These are phyloP conservation scores for Fusarium chaquense DNA, from an alignment of 2,329 filamentous ascomycete genomes.

Conservation along the genomic window DNA sequence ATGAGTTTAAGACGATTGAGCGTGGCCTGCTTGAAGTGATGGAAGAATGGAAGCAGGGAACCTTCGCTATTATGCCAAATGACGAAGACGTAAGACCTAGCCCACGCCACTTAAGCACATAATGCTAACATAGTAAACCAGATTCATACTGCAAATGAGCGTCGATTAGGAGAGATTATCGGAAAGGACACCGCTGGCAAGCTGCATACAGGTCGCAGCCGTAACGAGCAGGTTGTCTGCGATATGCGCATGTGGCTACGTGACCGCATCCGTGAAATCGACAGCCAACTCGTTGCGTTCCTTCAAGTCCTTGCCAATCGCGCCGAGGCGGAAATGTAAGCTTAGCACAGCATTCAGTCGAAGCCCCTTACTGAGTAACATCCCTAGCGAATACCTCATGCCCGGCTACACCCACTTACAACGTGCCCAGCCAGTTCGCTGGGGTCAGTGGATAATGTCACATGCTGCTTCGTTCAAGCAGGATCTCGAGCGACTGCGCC, in stretches of 20 bases:
- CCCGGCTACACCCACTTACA: conserved; percentile 49
- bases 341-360: background rate
- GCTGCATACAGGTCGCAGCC: conserved; percentile 86
- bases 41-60: conserved; percentile 66
- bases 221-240: conserved; percentile 91
- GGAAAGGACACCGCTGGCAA: conserved; percentile 88
- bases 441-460: conserved; percentile 43
- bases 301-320: conserved; percentile 72
- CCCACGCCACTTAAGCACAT: conserved; percentile 9
- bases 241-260: conserved; percentile 93
- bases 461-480: conserved; percentile 41
- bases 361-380: conserved; percentile 39
- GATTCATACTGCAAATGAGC: conserved; percentile 77
- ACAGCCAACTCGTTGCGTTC: conserved; percentile 75
- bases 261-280: conserved; percentile 77
- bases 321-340: conserved; percentile 65
- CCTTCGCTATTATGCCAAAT: conserved; percentile 63
- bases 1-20: conserved; percentile 82
- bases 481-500: conserved; percentile 45
- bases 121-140: conserved; percentile 35
- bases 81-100: conserved; percentile 62
- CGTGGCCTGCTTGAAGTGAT: conserved; percentile 71
- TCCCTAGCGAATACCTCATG: conserved; percentile 46
- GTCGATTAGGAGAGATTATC: conserved; percentile 83
- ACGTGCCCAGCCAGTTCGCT: conserved; percentile 45